Conservation (phyloP, 179 eudicot genomes). For the Spinacia oleracea region DNA sequence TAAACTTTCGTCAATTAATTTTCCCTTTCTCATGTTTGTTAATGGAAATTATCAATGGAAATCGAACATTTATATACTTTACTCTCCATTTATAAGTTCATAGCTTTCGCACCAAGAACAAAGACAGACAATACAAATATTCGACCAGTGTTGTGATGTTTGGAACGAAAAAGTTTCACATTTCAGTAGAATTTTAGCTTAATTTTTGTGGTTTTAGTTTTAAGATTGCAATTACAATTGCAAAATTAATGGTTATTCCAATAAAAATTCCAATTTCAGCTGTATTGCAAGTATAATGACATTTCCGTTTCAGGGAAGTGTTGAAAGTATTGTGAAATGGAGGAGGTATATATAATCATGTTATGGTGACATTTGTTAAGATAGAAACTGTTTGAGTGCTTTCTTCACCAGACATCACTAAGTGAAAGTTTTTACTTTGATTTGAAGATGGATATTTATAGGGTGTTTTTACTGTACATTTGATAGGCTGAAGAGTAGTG, state of each 20-base stretch:
- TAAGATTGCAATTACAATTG: background rate
- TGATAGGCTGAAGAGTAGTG: conserved; percentile 31
- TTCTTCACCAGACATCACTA: background rate
- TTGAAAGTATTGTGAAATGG: too few relatives aligned
- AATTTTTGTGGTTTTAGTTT: background rate
- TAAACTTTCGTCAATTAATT: background rate
- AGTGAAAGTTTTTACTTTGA: background rate
- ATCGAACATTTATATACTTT: background rate
- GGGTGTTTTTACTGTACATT: conserved; percentile 5
- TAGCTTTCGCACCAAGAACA: background rate
- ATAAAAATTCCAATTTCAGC: background rate
- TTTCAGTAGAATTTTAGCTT: background rate
- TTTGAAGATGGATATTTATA: background rate
- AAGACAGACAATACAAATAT: too few relatives aligned
- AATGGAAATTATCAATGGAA: too few relatives aligned
- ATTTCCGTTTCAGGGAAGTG: too few relatives aligned
- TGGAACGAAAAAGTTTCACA: background rate
- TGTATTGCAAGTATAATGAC: too few relatives aligned
- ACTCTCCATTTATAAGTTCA: background rate
- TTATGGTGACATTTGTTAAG: too few relatives aligned
- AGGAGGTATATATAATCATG: too few relatives aligned
- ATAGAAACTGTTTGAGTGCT: background rate
- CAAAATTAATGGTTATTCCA: background rate
- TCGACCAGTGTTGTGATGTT: background rate
- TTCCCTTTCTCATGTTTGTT: background rate